Evolutionary conservation across 2,329 filamentous ascomycete species (phyloP), one percentile per base, ranked within the genome.

Genomic region (Fusarium oxysporum): DNA sequence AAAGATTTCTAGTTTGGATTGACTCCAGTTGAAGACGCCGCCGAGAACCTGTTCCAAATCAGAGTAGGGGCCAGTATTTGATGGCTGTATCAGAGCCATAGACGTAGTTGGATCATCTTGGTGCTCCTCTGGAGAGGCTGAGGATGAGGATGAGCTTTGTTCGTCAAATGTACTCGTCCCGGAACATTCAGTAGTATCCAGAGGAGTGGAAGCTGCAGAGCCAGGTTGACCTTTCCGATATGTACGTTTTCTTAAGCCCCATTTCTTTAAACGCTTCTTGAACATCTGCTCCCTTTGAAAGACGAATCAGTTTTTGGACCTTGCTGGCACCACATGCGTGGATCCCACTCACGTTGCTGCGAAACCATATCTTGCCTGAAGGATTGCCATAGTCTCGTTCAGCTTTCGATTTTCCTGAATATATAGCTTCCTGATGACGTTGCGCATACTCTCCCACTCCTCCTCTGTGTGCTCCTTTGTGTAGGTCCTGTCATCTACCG

Each of bases 211-310:
- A 62, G 70, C 69, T 17, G 62, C 62, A 33, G 75, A 73, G 32
- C 59, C 70, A 16, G 68, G 40, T 45, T 68, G 70, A 37, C 76
- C 75, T 68, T 79, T 81, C 48, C 81, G 77, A 68, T 82, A 82
- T 59, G 75, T 74, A 41, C 81, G 77, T 61, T 83, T 83, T 58
- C 81, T 79, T 28, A 83, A 66, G 55, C 81, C 80, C 81, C 81
- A 83, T 68, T 82, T 83, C 71, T 80, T 81, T 48, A 83, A 71
- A 37, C 81, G 77, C 68, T 83, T 83, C 64, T 83, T 83, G 60
- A 82, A 83, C 81, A 82, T 83, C 75, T 83, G 80, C 62, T 82
- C 80, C 59, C 81, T 83, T 65, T 59, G 38, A 35, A 45, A 33
- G 32, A 59, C 30, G 21, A 59, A 71, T 73, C 62, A 73, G 71